Percentiles rank a stretch among this genome's conserved stretches.
Conservation (phyloP, 495 filamentous ascomycete species). For the Neurospora tetraspora region DNA sequence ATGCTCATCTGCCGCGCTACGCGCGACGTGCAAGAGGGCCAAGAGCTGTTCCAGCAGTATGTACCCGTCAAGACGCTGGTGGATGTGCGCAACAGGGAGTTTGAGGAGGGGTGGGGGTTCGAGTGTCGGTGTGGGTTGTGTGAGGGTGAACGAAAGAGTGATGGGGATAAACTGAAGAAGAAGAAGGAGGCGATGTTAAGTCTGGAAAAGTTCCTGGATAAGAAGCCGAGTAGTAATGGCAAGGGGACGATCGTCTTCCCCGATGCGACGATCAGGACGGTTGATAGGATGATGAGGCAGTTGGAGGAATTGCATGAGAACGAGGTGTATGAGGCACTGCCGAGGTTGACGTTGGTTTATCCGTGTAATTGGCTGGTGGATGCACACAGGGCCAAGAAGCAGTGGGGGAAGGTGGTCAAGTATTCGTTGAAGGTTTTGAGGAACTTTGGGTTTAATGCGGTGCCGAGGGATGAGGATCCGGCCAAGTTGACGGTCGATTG, state of each 20-base stretch:
- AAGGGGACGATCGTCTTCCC: constrained; percentile 12
- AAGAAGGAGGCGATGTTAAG: constrained; percentile 15
- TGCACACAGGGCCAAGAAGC: constrained; percentile 27
- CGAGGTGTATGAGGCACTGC: constrained; percentile 25
- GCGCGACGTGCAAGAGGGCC: constrained; percentile 32
- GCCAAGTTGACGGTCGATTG: constrained; percentile 6
- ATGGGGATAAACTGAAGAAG: constrained; percentile 8
- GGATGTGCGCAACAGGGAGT: constrained; percentile 11
- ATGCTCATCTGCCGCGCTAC: constrained; percentile 45
- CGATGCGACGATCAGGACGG: constrained; percentile 18
- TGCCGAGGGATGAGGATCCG: constrained; percentile 13
- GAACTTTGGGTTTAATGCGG: constrained; percentile 32
- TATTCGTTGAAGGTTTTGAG: constrained; percentile 26
- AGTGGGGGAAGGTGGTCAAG: constrained; percentile 28
- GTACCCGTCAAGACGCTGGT: constrained; percentile 17
- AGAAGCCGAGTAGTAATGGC: constrained; percentile 2
- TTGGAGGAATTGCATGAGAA: constrained; percentile 29
- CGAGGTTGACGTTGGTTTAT: constrained; percentile 32
- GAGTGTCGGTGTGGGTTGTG: constrained; percentile 39
- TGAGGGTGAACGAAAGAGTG: constrained; percentile 11
- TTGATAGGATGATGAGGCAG: constrained; percentile 22
- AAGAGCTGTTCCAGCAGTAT: constrained; percentile 40
- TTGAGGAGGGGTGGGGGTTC: constrained; percentile 37
- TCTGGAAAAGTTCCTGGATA: constrained; percentile 18
- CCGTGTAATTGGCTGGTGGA: constrained; percentile 31